Percentiles rank a stretch among this genome's conserved stretches.
These are phyloP conservation scores for Cladophialophora yegresii DNA, from an alignment of 2,329 filamentous ascomycete species.

Conservation along the genomic window DNA sequence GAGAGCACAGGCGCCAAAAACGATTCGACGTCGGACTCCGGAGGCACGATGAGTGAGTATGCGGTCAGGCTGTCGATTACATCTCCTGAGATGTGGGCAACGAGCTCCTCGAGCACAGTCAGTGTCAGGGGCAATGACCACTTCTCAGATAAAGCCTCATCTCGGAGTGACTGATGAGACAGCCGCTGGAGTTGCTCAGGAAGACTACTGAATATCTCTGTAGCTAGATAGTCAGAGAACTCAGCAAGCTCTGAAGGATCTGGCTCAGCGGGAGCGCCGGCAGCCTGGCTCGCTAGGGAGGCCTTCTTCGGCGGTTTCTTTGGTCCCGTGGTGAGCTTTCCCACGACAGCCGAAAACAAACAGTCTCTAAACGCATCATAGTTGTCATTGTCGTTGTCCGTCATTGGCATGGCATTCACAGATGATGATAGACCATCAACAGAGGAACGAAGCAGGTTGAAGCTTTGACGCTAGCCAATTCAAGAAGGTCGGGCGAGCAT, in stretches of 20 bases:
- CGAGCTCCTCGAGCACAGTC: constrained; percentile 53
- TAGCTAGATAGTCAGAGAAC: constrained; percentile 77
- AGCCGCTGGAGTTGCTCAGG: constrained; percentile 63
- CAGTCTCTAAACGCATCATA: constrained; percentile 73
- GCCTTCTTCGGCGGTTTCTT: constrained; percentile 17
- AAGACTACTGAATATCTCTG: constrained; percentile 67
- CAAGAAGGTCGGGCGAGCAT: background rate
- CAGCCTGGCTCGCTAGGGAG: constrained; percentile 47
- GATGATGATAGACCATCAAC: too few species aligned
- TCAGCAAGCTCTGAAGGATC: constrained; percentile 72
- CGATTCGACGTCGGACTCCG: constrained; percentile 48
- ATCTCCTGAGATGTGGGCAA: constrained; percentile 59
- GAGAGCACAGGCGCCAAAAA: constrained; percentile 67
- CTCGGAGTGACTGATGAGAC: constrained; percentile 60
- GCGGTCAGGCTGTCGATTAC: constrained; percentile 67
- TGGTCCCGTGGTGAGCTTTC: constrained; percentile 52
- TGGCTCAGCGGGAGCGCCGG: constrained; percentile 22
- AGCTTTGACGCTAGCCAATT: background rate
- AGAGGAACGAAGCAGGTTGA: background rate
- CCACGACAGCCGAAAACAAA: constrained; percentile 68
- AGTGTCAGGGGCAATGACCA: constrained; percentile 62
- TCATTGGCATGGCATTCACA: constrained; percentile 9
- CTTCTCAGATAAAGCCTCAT: constrained; percentile 49
- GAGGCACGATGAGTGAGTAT: constrained; percentile 62
- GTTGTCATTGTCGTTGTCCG: constrained; percentile 52